A percentile compares a stretch with the other conserved stretches of the same genome.
phyloP scores from a whole-genome alignment of 1,284 basidiomycete species.

The Veloboletus limbatus region DNA sequence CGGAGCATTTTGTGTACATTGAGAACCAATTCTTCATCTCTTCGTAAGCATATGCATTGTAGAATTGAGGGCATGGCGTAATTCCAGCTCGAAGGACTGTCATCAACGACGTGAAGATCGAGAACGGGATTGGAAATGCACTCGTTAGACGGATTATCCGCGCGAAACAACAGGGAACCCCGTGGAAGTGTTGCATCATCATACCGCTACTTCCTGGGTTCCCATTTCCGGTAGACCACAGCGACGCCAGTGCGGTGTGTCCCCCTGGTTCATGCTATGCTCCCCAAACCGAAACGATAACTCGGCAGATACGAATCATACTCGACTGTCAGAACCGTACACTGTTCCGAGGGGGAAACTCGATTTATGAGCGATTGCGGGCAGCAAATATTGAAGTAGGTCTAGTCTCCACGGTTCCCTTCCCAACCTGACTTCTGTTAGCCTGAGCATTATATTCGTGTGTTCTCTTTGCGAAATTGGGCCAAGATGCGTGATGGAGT shows the following conservation, averaged over 20 bases:
- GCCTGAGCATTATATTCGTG: constrained; percentile 91
- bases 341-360: constrained; percentile 86
- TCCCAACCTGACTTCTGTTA: constrained; percentile 29
- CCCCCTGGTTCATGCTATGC: not conserved
- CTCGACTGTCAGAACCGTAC: constrained; percentile 92
- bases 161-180: constrained; percentile 78
- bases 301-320: constrained; percentile 78
- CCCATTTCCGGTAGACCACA: constrained; percentile 89
- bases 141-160: constrained; percentile 90
- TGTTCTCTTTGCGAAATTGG: constrained; percentile 95
- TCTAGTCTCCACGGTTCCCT: constrained; percentile 9
- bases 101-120: constrained; percentile 83
- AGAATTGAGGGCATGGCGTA: constrained; percentile 5
- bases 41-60: constrained; percentile 51
- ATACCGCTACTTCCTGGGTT: constrained; percentile 95
- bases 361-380: constrained; percentile 85
- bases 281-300: constrained; percentile 1
- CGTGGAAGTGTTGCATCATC: constrained; percentile 92
- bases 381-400: constrained; percentile 88
- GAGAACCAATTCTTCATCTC: constrained; percentile 99
- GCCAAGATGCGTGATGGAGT: constrained; percentile 84
- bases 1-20: constrained; percentile 92
- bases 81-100: constrained; percentile 56
- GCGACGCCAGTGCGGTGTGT: constrained; percentile 86
- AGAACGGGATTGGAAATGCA: constrained; percentile 95